phyloP scores from a whole-genome alignment of 305 asterid genomes.

The Solanum hybrid region DNA sequence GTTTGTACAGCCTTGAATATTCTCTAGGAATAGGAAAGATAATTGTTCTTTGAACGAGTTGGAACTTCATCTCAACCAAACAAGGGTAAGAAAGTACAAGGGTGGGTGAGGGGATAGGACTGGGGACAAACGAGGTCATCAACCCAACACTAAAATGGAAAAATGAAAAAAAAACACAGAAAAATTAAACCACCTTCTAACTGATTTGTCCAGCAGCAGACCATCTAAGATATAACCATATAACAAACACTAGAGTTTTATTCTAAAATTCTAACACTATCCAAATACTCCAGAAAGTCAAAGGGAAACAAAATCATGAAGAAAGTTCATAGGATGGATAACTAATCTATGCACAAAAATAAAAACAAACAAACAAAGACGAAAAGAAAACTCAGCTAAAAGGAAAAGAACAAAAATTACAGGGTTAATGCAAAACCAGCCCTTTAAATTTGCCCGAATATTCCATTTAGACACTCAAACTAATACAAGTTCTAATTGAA shows the following conservation, averaged over 20 bases:
- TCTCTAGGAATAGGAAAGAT: neutral
- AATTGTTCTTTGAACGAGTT: neutral
- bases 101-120: neutral
- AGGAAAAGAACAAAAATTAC: neutral
- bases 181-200: neutral
- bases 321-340: neutral
- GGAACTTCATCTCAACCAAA: neutral
- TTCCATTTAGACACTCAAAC: neutral
- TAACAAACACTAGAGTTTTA: neutral
- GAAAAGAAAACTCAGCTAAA: neutral
- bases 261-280: neutral
- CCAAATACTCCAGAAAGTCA: neutral
- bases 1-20: neutral
- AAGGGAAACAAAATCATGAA: neutral
- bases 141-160: neutral
- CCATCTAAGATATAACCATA: neutral
- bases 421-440: neutral
- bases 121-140: neutral
- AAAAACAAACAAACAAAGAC: neutral
- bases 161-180: neutral
- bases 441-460: neutral
- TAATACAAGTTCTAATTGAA: neutral
- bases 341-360: neutral
- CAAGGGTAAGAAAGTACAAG: neutral
- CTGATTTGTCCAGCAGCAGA: neutral